phyloP scores from a whole-genome alignment of 2,329 filamentous ascomycete species.

The Clathrospora elynae region DNA sequence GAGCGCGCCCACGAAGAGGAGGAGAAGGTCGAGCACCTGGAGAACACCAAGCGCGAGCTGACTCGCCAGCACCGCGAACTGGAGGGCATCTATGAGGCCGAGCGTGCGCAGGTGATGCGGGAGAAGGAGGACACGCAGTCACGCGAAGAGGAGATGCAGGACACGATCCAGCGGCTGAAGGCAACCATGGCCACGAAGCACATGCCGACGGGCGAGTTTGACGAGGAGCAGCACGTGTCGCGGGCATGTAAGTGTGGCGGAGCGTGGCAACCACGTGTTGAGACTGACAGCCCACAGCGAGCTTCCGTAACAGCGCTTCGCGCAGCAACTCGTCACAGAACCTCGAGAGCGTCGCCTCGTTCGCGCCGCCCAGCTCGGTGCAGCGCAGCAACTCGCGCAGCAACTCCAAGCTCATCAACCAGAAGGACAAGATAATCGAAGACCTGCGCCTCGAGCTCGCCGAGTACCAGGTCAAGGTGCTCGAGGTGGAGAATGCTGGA shows the following conservation, averaged over 20 bases:
- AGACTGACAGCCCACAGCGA: slow-evolving; percentile 42
- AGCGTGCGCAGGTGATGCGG: slow-evolving; percentile 82
- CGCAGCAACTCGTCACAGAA: slow-evolving; percentile 62
- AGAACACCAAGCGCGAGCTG: slow-evolving; percentile 83
- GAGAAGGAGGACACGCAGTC: slow-evolving; percentile 88
- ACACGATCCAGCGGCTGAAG: slow-evolving; percentile 88
- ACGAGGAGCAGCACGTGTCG: slow-evolving; percentile 57
- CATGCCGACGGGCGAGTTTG: slow-evolving; percentile 54
- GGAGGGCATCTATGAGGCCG: slow-evolving; percentile 89
- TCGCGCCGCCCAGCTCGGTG: slow-evolving; percentile 82
- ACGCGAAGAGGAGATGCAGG: slow-evolving; percentile 87
- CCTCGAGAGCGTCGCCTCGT: slow-evolving; percentile 77
- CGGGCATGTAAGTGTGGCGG: slow-evolving; percentile 54
- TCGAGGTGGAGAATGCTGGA: slow-evolving; percentile 91
- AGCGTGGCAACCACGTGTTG: background rate
- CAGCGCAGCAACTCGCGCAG: slow-evolving; percentile 87
- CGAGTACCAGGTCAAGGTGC: slow-evolving; percentile 91
- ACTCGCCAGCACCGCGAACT: slow-evolving; percentile 85
- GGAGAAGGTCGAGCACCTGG: slow-evolving; percentile 77
- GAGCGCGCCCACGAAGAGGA: slow-evolving; percentile 86
- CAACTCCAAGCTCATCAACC: slow-evolving; percentile 85
- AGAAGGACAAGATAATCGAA: slow-evolving; percentile 97
- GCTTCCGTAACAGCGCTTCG: slow-evolving; percentile 52
- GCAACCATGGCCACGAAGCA: slow-evolving; percentile 82
- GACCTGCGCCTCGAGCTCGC: slow-evolving; percentile 88